These are phyloP conservation scores for Botrytis tulipae DNA, from an alignment of 2,329 filamentous ascomycete species.

Conservation along the genomic window DNA sequence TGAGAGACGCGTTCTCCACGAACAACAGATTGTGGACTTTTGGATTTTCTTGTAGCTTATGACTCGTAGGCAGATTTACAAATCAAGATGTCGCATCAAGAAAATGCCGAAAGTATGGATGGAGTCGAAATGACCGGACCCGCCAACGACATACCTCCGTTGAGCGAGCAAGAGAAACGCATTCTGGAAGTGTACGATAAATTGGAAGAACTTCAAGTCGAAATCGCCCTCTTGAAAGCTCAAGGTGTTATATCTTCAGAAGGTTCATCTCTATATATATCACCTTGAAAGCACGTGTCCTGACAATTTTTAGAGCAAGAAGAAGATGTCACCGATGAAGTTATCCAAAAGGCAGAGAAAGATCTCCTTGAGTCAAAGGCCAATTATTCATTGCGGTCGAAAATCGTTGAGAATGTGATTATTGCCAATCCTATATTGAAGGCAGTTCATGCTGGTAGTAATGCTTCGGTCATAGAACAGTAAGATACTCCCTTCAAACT, in stretches of 20 bases:
- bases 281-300: constrained; percentile 16
- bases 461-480: constrained; percentile 67
- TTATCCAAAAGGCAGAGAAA: constrained; percentile 57
- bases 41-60: background rate
- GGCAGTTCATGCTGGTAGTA: constrained; percentile 68
- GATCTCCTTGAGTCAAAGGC: constrained; percentile 67
- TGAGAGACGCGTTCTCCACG: background rate
- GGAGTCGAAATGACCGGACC: constrained; percentile 30
- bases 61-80: background rate
- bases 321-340: constrained; percentile 47
- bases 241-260: constrained; percentile 37
- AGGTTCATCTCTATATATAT: constrained; percentile 26
- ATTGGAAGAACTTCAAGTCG: constrained; percentile 67
- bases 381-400: constrained; percentile 66
- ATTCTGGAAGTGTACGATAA: constrained; percentile 70
- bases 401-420: constrained; percentile 66
- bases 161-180: constrained; percentile 65
- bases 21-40: background rate
- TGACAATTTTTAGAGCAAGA: constrained; percentile 29
- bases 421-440: constrained; percentile 74
- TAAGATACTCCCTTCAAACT: constrained; percentile 41
- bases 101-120: constrained; percentile 30
- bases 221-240: constrained; percentile 63
- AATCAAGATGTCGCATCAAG: constrained; percentile 12
- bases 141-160: constrained; percentile 42